Base-by-base conservation (phyloP, 495 filamentous ascomycete species). In the Neurospora sp. region DNA sequence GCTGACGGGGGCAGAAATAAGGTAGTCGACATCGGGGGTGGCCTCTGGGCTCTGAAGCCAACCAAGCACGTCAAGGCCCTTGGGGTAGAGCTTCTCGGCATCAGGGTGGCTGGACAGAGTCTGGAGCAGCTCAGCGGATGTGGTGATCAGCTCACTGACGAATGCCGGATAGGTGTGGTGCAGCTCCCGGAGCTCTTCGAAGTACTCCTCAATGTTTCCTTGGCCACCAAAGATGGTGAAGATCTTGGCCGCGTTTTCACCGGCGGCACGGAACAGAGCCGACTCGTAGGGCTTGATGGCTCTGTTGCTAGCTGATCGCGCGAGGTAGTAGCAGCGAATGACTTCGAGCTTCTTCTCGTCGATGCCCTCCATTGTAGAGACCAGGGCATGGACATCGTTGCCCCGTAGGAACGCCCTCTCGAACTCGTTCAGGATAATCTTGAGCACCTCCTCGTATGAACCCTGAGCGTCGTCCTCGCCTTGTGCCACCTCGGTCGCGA, bases 141-240 rank as follows among this genome's bases (percentile, higher is more conserved):
- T 87, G 40, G 84, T 83, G 76, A 99, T 88, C 66, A 98, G 87
- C 59, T 96, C 92, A 72, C 94, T 92, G 5, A 98, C 89, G 71
- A 98, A 93, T 3, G 92, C 91, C 2, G 92, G 90, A 81, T 99
- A 99, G 16, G 93, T 96, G 68, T 86, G 88, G 84, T 94, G 96
- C 40, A 98, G 86, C 81, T 95, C 91, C 44, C 95, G 90, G 48
- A 99, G 88, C 83, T 99, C 96, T 71, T 98, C 94, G 79, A 98
- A 99, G 83, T 98, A 99, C 81, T 98, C 96, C 81, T 98, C 94
- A 73, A 98, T 98, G 81, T 98, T 99, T 71, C 96, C 96, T 80
- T 99, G 96, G n/a, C 96, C 96, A 66, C 96, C 96, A 74, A 98
- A 98, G 72, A 99, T 92, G 69, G 89, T 93, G 84, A 97, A 98